Evolutionary conservation across 2,329 filamentous ascomycete genomes (phyloP).

Genomic region (Ophiocordyceps camponoti-saundersi): DNA sequence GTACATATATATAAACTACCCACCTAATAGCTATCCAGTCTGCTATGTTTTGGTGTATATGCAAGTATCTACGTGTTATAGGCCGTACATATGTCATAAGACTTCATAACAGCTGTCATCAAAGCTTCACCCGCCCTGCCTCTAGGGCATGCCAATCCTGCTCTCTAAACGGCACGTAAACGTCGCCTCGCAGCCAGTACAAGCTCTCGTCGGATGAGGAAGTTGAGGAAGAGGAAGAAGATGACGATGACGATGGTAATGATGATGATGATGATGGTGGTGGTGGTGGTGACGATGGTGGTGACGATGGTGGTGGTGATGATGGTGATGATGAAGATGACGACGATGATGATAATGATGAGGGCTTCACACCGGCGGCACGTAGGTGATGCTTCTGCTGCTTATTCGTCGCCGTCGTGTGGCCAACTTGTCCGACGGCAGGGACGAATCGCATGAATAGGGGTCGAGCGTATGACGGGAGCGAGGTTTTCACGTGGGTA

Average conservation of each 20-base stretch:
- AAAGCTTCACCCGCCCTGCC: slow-evolving; percentile 55
- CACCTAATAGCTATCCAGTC: too few species aligned
- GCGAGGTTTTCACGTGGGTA: slow-evolving; percentile 31
- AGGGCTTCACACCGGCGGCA: slow-evolving; percentile 56
- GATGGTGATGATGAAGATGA: background rate
- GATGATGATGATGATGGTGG: slow-evolving; percentile 14
- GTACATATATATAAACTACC: too few species aligned
- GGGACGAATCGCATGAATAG: slow-evolving; percentile 56
- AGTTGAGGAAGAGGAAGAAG: too few species aligned
- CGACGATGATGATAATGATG: slow-evolving; percentile 2
- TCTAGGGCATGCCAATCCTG: slow-evolving; percentile 53
- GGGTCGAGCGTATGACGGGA: slow-evolving; percentile 63
- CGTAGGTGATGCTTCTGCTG: slow-evolving; percentile 65
- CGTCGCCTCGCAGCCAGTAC: slow-evolving; percentile 48
- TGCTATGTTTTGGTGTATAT: background rate
- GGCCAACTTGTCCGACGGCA: slow-evolving; percentile 33
- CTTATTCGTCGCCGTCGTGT: slow-evolving; percentile 73
- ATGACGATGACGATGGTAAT: slow-evolving; percentile 7
- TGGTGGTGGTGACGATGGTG: background rate
- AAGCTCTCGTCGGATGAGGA: slow-evolving; percentile 11
- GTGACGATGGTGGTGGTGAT: background rate
- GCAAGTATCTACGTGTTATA: too few species aligned
- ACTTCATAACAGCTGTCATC: background rate
- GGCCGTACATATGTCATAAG: background rate
- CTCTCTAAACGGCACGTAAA: slow-evolving; percentile 50